A percentile compares a stretch with the other conserved stretches of the same genome.
These are phyloP conservation scores for Ascobolus immersus DNA, from an alignment of 495 filamentous ascomycete species.

Conservation along the genomic window DNA sequence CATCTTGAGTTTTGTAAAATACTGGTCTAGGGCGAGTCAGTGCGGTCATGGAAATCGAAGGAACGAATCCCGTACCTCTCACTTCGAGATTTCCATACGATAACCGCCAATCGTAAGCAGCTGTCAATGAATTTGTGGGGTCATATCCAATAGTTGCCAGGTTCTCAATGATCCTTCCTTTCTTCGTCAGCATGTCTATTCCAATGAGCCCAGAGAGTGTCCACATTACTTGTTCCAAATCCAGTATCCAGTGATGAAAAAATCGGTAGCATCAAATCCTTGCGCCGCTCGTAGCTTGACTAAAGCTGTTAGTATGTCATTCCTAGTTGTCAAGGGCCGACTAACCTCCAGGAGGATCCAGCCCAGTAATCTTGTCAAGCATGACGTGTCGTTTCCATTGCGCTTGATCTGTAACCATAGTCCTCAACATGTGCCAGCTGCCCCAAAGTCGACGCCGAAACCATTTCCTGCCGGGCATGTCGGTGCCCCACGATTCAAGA, in stretches of 20 bases:
- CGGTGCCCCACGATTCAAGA: slow-evolving; percentile 86
- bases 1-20: slow-evolving; percentile 67
- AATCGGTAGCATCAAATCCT: slow-evolving; percentile 96
- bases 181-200: not conserved
- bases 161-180: slow-evolving; percentile 55
- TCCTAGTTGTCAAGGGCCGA: not conserved
- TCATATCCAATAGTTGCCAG: slow-evolving; percentile 89
- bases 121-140: slow-evolving; percentile 80
- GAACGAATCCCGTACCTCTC: slow-evolving; percentile 20
- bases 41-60: not conserved
- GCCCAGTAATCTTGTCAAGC: slow-evolving; percentile 70
- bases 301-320: not conserved
- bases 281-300: slow-evolving; percentile 87
- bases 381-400: slow-evolving; percentile 91
- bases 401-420: slow-evolving; percentile 75
- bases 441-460: slow-evolving; percentile 89
- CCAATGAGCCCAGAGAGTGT: not conserved
- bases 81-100: slow-evolving; percentile 68
- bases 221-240: slow-evolving; percentile 86
- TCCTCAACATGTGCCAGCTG: slow-evolving; percentile 94
- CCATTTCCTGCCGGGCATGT: slow-evolving; percentile 53
- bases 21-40: slow-evolving; percentile 33
- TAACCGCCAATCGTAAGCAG: slow-evolving; percentile 96
- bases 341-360: slow-evolving; percentile 50
- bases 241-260: slow-evolving; percentile 80